Base-by-base conservation (phyloP, 2,329 filamentous ascomycete species). In the Colletotrichum musae region DNA sequence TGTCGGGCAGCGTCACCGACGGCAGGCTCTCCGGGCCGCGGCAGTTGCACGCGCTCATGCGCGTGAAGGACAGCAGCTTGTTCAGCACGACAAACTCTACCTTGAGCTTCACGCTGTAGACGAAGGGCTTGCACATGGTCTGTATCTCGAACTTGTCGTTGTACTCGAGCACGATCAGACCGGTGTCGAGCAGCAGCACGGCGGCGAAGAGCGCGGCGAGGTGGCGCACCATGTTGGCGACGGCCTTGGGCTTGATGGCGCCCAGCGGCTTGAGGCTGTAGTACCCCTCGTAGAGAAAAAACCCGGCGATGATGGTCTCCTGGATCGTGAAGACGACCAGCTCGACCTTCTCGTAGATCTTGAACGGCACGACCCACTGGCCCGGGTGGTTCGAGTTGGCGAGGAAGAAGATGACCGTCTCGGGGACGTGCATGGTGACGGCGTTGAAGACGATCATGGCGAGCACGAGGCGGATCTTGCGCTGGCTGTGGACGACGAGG, bases 381-480 rank as follows among this genome's bases (percentile, higher is more conserved):
- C 77, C 61, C 52, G 78, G 39, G 74, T 77, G 76, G 5, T 73
- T 70, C 1, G 79, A 79, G 71, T 86, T 87, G 1, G 85, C 80
- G 12, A 85, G 88, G 69, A 84, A 89, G 3, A 86, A 86, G 36
- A 91, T 77, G 2, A 90, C 81, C 0, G 84, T 86, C 5, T 86
- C 87, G 0, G 85, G 82, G 0, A 87, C 78, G 71, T 91, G 87
- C 26, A 89, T 77, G 10, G 89, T 64, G 45, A 89, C 71, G 18
- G 81, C 82, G 73, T 90, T 84, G 68, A 82, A 73, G 47, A 89
- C 82, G 67, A 92, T 91, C 84, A 91, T 89, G 61, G 75, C 81
- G 0, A 90, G 79, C 0, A 89, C 84, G 12, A 81, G 79, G 5
- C 81, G 82, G 0, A 91, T 79, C 3, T 85, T 76, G 2, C 77